Evolutionary conservation across 139 green algal species (phyloP), one percentile per base, ranked within the genome.

Genomic region (Tetratostichococcus sp.): DNA sequence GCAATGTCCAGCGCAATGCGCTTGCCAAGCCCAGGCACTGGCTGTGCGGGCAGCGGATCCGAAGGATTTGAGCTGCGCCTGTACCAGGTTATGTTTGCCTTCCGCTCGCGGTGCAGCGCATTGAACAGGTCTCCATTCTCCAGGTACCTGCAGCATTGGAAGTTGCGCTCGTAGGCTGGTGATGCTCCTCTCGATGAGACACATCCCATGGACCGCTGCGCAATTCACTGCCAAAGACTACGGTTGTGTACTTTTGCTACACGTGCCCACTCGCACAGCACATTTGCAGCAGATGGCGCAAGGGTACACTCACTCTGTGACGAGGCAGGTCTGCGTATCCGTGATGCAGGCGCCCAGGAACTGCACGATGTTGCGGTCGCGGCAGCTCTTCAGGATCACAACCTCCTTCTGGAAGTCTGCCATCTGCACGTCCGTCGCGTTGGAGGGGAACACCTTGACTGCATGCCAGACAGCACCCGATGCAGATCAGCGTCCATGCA

Each of bases 341-440:
- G 50, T 62, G 50, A 62, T 62, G 50, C 50, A 5, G 32, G 66
- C 25, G 67, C 72, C 79, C 34, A 79, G 33, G 35, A 86, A 89
- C 70, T 85, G 81, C 16, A 89, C 79, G 32, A 89, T 84, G 79
- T 89, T 89, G 58, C 69, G 65, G 71, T 89, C 84, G 30, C 79
- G 75, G 74, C 84, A 89, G 57, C 69, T 73, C 11, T 67, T 67
- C 72, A 89, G 73, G 33, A 89, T 78, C 30, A 75, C 71, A 2
- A 89, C 76, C 69, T 88, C 84, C 39, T 74, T 65, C 35, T 65
- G 77, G 25, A 74, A 75, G 0, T 62, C 50, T 26, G 50, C 50
- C 50, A 62, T 62, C 50, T 62, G 50, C 14, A 62, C 50, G 50
- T 62, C 50, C 14, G 50, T 62, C 14, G 50, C 50, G 50, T 62